These are phyloP conservation scores for Aspergillaceae sp. DNA, from an alignment of 2,329 filamentous ascomycete species.

Conservation along the genomic window DNA sequence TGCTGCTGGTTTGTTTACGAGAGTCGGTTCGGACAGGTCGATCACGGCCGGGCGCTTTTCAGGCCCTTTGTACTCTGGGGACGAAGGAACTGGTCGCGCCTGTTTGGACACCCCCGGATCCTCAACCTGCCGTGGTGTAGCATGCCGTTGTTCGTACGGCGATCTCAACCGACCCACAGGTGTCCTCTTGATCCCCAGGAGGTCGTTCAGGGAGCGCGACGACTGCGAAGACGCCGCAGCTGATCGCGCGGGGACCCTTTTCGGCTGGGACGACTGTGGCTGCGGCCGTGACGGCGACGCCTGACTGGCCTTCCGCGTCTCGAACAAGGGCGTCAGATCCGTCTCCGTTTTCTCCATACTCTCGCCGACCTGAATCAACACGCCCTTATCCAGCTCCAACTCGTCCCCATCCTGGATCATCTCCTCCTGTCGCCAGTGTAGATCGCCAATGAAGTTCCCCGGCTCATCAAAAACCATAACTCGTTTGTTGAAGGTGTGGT, in stretches of 20 bases:
- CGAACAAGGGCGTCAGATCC: conserved; percentile 66
- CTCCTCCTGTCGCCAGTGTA: conserved; percentile 64
- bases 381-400: conserved; percentile 64
- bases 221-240: conserved; percentile 29
- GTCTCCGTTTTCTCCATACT: conserved; percentile 64
- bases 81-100: too few species aligned
- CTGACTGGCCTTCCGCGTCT: conserved; percentile 50
- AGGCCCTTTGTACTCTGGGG: too few species aligned
- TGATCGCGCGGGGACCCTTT: not conserved
- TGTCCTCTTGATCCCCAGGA: conserved; percentile 58
- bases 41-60: conserved; percentile 8
- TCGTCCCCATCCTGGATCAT: conserved; percentile 76
- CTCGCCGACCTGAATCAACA: conserved; percentile 74
- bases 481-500: conserved; percentile 82
- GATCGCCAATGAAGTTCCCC: conserved; percentile 74
- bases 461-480: conserved; percentile 83
- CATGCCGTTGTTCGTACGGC: conserved; percentile 49
- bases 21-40: conserved; percentile 14
- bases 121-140: conserved; percentile 3
- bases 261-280: conserved; percentile 28
- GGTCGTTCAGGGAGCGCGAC: conserved; percentile 51
- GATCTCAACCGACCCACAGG: conserved; percentile 58
- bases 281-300: conserved; percentile 22
- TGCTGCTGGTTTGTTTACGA: not conserved
- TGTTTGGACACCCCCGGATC: not conserved